Conservation (phyloP, 768 basidiomycete genomes). For the Amylocystis lapponica region DNA sequence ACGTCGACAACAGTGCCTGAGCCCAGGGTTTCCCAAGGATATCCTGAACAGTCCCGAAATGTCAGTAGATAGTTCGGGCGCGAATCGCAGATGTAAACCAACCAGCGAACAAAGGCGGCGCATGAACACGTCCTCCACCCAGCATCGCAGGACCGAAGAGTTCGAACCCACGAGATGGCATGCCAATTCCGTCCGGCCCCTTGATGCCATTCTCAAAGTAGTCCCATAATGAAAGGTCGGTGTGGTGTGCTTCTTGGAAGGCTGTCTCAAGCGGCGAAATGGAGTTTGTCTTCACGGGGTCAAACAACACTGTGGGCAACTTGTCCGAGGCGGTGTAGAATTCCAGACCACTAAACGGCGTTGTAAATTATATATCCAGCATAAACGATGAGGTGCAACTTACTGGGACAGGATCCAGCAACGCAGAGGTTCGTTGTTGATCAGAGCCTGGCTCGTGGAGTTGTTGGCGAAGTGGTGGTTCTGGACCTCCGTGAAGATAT, state of each 20-base stretch:
- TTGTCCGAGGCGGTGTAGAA: conserved; percentile 5
- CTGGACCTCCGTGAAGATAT: conserved; percentile 7
- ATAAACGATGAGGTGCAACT: background rate
- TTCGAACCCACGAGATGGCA: conserved; percentile 2
- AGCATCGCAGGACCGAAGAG: conserved; percentile 7
- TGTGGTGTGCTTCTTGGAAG: background rate
- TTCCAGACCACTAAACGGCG: background rate
- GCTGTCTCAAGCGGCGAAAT: background rate
- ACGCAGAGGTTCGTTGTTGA: conserved; percentile 1
- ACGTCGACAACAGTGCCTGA: conserved; percentile 10
- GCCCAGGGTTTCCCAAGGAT: conserved; percentile 8
- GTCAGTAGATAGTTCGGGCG: background rate
- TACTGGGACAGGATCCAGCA: conserved; percentile 4
- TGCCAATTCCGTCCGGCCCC: conserved; percentile 4
- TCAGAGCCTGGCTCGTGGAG: background rate
- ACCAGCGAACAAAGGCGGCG: conserved; percentile 5
- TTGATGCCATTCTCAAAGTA: conserved; percentile 5
- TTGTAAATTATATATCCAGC: background rate
- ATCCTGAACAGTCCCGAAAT: background rate
- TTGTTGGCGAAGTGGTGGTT: conserved; percentile 4
- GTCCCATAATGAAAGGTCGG: conserved; percentile 3
- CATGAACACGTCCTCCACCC: conserved; percentile 5
- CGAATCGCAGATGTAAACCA: background rate
- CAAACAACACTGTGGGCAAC: conserved; percentile 3
- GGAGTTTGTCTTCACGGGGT: conserved; percentile 4